A percentile compares a stretch with the other conserved stretches of the same genome.
phyloP scores from a whole-genome alignment of 2,329 filamentous ascomycete genomes.

The Chaetothyriales sp. region DNA sequence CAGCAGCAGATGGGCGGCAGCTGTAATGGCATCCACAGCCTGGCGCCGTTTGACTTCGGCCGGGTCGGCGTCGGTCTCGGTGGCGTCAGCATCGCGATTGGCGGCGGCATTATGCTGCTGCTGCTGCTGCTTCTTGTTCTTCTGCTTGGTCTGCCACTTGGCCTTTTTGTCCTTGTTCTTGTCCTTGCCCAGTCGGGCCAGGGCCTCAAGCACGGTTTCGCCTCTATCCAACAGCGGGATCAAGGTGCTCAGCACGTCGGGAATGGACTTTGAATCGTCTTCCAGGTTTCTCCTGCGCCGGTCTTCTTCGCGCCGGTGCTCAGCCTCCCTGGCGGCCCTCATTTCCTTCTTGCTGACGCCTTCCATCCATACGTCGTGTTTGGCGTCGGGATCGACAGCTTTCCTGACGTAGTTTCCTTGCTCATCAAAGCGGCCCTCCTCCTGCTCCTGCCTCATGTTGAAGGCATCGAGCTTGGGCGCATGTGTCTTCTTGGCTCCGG shows the following conservation, averaged over 20 bases:
- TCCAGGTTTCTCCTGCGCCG: constrained; percentile 55
- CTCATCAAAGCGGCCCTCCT: constrained; percentile 86
- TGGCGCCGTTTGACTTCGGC: constrained; percentile 57
- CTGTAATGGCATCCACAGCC: constrained; percentile 70
- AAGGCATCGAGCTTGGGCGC: constrained; percentile 92
- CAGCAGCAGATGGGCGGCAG: constrained; percentile 75
- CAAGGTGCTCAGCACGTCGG: constrained; percentile 59
- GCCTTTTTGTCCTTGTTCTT: constrained; percentile 38
- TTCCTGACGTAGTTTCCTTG: constrained; percentile 84
- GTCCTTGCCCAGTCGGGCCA: constrained; percentile 63
- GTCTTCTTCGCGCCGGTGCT: constrained; percentile 71
- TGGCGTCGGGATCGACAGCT: constrained; percentile 73
- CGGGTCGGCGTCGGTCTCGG: constrained; percentile 46
- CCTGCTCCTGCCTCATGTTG: constrained; percentile 79
- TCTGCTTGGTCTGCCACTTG: constrained; percentile 26
- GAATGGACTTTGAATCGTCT: constrained; percentile 61
- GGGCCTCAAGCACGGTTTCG: constrained; percentile 77
- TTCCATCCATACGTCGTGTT: constrained; percentile 85
- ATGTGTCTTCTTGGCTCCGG: constrained; percentile 80
- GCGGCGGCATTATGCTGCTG: constrained; percentile 3
- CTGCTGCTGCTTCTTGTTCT: constrained; percentile 28
- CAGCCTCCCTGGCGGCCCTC: constrained; percentile 70
- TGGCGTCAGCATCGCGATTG: constrained; percentile 36
- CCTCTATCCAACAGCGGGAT: constrained; percentile 62
- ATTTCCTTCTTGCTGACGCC: constrained; percentile 91